Evolutionary conservation across 2,329 filamentous ascomycete genomes (phyloP), one percentile per base, ranked within the genome.

Genomic region (Xylariaceae sp.): DNA sequence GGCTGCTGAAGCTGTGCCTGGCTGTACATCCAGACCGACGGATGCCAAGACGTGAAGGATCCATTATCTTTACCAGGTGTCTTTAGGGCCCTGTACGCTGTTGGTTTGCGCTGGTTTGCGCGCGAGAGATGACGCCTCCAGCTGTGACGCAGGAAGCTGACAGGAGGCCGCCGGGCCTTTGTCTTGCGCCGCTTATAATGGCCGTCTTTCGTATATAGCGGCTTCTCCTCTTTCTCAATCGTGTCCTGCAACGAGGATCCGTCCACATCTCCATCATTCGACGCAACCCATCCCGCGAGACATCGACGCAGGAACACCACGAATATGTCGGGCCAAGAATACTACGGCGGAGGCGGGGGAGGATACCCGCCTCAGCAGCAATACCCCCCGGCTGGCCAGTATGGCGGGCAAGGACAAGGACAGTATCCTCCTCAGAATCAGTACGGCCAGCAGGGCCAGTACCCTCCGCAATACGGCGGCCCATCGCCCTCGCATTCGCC

Each of bases 321-420:
- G 37, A 44, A 16, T 9, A 58, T 58, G 55, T 58, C 55, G 4
- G 45, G 44, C 29, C 51, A 57, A 41, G 50, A 47, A 9, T 58
- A 57, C 42, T 56, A 56, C 41, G 39, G 48, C 38, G 41, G 48
- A 26, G 38, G 44, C 31, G 47, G 48, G 16, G 44, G 42, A 13
- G 39, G 44, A 42, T 44, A 44, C 26, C 49, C 41, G 6, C 34
- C 13, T 26, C 53, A 53, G 15, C 47, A 47, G 1, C 48, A 51
- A 18, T 52, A 49, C 16, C 53, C 50, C n/a, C 48, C 48, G 19
- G 43, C 48, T 13, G 44, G 26, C 3, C 48, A 53, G 12, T 49
- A 52, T 38, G 45, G 49, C 15, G 44, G 47, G 6, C 43, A 47
- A 16, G 46, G 48, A 2, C 46, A 51, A 16, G 46, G 48, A 2